phyloP scores from a whole-genome alignment of 2,329 filamentous ascomycete species.

The Cryphonectria radicalis region DNA sequence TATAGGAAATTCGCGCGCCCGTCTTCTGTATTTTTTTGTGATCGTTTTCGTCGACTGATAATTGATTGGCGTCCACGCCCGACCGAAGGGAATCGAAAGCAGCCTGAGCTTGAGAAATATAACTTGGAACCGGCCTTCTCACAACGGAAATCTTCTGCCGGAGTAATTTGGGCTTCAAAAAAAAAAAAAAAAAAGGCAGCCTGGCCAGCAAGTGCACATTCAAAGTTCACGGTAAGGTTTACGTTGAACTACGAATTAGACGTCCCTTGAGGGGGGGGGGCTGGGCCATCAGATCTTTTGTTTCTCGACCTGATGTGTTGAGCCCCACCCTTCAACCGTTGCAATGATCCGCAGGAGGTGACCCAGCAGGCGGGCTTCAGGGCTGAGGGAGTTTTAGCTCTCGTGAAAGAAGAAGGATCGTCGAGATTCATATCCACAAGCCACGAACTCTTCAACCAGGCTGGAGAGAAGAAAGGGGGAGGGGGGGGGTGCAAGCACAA shows the following conservation, averaged over 20 bases:
- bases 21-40: not conserved
- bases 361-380: not conserved
- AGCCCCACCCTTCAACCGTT: not conserved
- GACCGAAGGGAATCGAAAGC: not conserved
- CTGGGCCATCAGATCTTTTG: not conserved
- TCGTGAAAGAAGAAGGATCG: not conserved
- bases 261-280: no score
- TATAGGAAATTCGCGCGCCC: not conserved
- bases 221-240: not conserved
- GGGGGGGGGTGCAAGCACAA: no score
- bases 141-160: not conserved
- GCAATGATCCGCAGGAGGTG: conserved; percentile 7
- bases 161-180: not conserved
- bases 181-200: not conserved
- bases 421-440: not conserved
- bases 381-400: not conserved
- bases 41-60: not conserved
- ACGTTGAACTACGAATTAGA: not conserved
- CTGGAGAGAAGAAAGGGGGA: not conserved
- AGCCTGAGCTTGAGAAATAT: not conserved
- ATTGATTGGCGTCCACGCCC: not conserved
- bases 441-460: not conserved
- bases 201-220: conserved; percentile 5
- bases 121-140: not conserved
- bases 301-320: not conserved